Evolutionary conservation across 2,329 filamentous ascomycete species (phyloP).

Genomic region (Fusarium decemcellulare): DNA sequence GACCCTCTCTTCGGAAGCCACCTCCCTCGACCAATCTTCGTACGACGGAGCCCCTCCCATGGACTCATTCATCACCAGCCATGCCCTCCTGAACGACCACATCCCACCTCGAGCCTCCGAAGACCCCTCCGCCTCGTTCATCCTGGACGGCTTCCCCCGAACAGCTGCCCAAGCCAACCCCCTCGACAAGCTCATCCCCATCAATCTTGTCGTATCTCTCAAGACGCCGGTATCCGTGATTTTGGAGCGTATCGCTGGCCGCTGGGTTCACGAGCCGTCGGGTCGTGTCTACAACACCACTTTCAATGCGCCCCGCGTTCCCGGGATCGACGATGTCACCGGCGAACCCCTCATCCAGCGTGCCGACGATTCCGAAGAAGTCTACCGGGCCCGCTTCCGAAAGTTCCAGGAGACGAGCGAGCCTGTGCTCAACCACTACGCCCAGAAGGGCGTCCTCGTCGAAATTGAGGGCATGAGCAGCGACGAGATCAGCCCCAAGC

Average conservation of each 20-base stretch:
- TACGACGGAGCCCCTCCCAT: constrained; percentile 51
- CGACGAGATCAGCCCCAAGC: constrained; percentile 94
- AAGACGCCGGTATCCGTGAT: constrained; percentile 90
- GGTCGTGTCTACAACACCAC: constrained; percentile 95
- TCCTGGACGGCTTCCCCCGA: constrained; percentile 96
- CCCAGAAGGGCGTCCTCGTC: constrained; percentile 85
- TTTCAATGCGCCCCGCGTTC: constrained; percentile 87
- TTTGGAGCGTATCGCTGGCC: constrained; percentile 88
- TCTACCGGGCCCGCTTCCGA: constrained; percentile 84
- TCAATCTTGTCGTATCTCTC: constrained; percentile 92
- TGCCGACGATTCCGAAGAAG: constrained; percentile 87
- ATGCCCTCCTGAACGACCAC: constrained; percentile 55
- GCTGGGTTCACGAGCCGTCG: constrained; percentile 94
- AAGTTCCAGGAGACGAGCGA: constrained; percentile 91
- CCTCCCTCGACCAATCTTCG: constrained; percentile 55
- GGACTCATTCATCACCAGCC: constrained; percentile 58
- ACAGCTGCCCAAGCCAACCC: constrained; percentile 84
- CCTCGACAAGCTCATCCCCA: constrained; percentile 87
- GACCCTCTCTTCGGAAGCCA: constrained; percentile 63
- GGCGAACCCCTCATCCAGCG: constrained; percentile 88
- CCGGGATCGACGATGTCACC: constrained; percentile 89
- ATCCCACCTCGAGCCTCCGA: constrained; percentile 68
- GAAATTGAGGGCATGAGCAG: constrained; percentile 90
- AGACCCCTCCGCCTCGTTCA: constrained; percentile 86
- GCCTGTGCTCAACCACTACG: constrained; percentile 91